Percentiles rank a stretch among this genome's conserved stretches.
phyloP scores from a whole-genome alignment of 495 filamentous ascomycete species.

The Bombardia bombarda region DNA sequence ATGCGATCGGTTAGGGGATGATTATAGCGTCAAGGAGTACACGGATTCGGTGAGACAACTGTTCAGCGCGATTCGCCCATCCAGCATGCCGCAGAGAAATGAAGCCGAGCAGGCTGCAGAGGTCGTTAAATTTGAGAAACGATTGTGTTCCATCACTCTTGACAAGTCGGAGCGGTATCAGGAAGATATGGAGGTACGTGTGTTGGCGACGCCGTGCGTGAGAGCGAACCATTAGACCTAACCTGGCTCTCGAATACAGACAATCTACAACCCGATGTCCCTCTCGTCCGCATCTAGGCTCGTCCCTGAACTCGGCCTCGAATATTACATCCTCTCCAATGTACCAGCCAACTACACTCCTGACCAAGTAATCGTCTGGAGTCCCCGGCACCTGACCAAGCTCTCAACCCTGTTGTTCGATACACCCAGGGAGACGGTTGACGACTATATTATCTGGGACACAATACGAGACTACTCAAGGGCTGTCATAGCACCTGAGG shows the following conservation, averaged over 20 bases:
- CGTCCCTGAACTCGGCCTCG: not conserved
- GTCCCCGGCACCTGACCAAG: not conserved
- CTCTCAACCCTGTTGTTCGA: not conserved
- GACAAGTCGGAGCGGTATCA: too few species aligned
- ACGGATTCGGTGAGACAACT: not conserved
- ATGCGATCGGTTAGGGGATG: not conserved
- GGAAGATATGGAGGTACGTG: too few species aligned
- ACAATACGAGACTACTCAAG: constrained; percentile 33
- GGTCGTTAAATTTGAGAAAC: not conserved
- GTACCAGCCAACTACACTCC: not conserved
- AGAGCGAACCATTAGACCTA: too few species aligned
- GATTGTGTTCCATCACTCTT: not conserved
- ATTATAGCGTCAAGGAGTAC: not conserved
- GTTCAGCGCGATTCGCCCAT: not conserved
- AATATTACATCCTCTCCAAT: not conserved
- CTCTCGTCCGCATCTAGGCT: not conserved
- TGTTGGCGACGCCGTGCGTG: too few species aligned
- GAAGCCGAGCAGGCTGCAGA: not conserved
- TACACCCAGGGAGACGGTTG: not conserved
- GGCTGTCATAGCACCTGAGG: not conserved
- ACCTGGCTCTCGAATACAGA: not conserved
- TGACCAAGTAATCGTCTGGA: not conserved
- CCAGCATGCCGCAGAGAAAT: not conserved
- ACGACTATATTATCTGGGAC: not conserved
- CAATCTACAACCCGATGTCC: not conserved